phyloP scores from a whole-genome alignment of 345 rosid genomes.

The Syzygium jambos region DNA sequence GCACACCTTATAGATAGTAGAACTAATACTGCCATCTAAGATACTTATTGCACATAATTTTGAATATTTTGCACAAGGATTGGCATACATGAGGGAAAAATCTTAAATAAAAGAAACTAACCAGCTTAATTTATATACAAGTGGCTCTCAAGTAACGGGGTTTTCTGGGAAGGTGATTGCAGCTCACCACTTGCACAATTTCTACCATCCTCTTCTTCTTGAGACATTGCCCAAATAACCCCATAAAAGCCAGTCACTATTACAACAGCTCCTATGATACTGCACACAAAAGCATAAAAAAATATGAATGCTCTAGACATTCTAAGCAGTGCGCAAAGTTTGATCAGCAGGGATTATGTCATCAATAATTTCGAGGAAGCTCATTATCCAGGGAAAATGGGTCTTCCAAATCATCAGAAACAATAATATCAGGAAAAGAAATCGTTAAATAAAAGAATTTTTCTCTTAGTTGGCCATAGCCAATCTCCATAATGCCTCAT shows the following conservation, averaged over 20 bases:
- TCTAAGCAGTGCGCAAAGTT: background rate
- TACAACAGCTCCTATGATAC: slow-evolving; percentile 20
- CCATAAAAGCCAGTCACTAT: slow-evolving; percentile 49
- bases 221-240: slow-evolving; percentile 38
- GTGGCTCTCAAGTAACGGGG: slow-evolving; percentile 17
- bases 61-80: background rate
- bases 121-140: background rate
- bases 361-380: background rate
- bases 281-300: background rate
- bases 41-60: background rate
- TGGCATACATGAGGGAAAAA: background rate
- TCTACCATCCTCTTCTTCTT: slow-evolving; percentile 14
- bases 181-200: background rate
- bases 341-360: background rate
- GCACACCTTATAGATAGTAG: background rate
- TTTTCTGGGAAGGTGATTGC: background rate
- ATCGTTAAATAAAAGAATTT: background rate
- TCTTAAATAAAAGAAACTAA: background rate
- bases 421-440: background rate
- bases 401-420: background rate
- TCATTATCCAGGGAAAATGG: background rate
- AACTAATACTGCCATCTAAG: background rate
- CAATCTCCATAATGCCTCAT: background rate
- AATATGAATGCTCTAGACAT: background rate
- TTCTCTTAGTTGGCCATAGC: background rate